Conservation (phyloP, 2,329 filamentous ascomycete species). For the Sporothrix brasiliensis region DNA sequence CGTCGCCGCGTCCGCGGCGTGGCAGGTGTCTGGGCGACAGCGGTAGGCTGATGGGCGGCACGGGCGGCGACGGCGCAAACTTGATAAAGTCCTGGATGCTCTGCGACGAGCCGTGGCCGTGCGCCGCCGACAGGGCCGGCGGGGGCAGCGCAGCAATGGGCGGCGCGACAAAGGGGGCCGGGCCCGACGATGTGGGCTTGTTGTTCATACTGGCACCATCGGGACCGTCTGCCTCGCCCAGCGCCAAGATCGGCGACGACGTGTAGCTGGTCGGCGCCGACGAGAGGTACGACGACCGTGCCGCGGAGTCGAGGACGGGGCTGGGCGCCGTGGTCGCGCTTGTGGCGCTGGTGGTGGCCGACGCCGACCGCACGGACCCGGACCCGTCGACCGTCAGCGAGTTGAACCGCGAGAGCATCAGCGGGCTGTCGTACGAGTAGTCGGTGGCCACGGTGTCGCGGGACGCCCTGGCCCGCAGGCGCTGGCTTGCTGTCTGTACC, state of each 20-base stretch:
- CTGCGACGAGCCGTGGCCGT: slow-evolving; percentile 7
- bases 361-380: slow-evolving; percentile 27
- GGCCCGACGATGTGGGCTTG: background rate
- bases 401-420: slow-evolving; percentile 35
- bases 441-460: slow-evolving; percentile 33
- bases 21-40: slow-evolving; percentile 25
- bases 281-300: slow-evolving; percentile 32
- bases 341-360: background rate
- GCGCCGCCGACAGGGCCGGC: background rate
- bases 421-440: slow-evolving; percentile 28
- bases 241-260: slow-evolving; percentile 30
- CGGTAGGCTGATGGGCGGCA: slow-evolving; percentile 33
- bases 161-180: slow-evolving; percentile 15
- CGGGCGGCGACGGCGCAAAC: slow-evolving; percentile 33
- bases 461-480: slow-evolving; percentile 24
- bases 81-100: slow-evolving; percentile 36
- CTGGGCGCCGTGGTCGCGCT: slow-evolving; percentile 24
- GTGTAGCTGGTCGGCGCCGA: slow-evolving; percentile 33
- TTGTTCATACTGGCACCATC: background rate
- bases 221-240: background rate
- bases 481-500: background rate
- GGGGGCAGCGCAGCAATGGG: slow-evolving; percentile 25
- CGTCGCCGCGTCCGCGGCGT: background rate
- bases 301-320: slow-evolving; percentile 31
- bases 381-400: slow-evolving; percentile 34